phyloP scores from a whole-genome alignment of 2,329 filamentous ascomycete species.

The Fusarium brachygibbosum region DNA sequence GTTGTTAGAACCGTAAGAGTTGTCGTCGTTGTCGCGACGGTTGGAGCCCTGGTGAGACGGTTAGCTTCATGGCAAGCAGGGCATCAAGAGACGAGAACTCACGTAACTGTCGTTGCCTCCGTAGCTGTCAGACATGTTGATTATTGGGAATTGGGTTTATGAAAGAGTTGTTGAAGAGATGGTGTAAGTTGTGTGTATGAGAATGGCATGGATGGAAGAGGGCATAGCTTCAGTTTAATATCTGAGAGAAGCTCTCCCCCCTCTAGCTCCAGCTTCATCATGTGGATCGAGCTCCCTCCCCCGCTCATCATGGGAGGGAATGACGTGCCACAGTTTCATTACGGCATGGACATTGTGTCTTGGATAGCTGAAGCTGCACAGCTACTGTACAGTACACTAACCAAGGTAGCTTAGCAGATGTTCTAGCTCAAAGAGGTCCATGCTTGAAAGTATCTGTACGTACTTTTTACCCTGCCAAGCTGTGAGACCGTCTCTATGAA shows the following conservation, averaged over 20 bases:
- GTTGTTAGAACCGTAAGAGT: slow-evolving; percentile 19
- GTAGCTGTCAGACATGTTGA: slow-evolving; percentile 64
- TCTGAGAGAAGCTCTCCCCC: slow-evolving; percentile 29
- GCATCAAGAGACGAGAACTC: slow-evolving; percentile 16
- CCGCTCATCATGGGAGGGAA: slow-evolving; percentile 26
- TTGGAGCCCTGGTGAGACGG: slow-evolving; percentile 26
- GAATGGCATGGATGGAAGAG: slow-evolving; percentile 5
- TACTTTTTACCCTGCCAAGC: slow-evolving; percentile 1
- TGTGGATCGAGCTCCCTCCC: slow-evolving; percentile 35
- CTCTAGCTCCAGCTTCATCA: slow-evolving; percentile 27
- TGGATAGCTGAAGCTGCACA: slow-evolving; percentile 27
- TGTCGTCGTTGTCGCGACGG: slow-evolving; percentile 32
- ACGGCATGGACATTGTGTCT: slow-evolving; percentile 35
- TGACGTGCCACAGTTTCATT: slow-evolving; percentile 45
- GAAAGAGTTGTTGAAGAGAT: slow-evolving; percentile 3
- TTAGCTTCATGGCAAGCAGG: slow-evolving; percentile 9
- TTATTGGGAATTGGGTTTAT: slow-evolving; percentile 8
- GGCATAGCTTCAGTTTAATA: slow-evolving; percentile 42
- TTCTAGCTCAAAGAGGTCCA: slow-evolving; percentile 24
- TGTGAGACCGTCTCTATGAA: slow-evolving; percentile 7
- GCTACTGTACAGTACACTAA: not conserved
- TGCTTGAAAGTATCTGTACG: slow-evolving; percentile 14
- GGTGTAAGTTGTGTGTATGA: slow-evolving; percentile 10
- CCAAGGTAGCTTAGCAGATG: slow-evolving; percentile 7
- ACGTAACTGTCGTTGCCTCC: slow-evolving; percentile 53